A percentile compares a stretch with the other conserved stretches of the same genome.
phyloP scores from a whole-genome alignment of 768 basidiomycete genomes.

The Atractiella rhizophila region DNA sequence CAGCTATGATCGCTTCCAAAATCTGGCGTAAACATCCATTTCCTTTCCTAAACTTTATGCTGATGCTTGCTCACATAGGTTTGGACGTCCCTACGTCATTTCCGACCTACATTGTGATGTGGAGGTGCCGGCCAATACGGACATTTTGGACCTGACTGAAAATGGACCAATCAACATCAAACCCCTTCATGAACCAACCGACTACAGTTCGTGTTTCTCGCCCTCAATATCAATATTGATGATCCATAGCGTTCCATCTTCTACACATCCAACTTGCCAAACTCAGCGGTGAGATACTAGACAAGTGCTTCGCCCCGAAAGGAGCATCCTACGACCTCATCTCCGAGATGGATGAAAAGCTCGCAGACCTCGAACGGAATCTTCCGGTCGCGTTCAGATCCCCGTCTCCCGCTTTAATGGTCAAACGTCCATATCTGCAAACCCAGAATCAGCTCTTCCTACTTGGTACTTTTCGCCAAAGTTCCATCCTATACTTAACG shows the following conservation, averaged over 20 bases:
- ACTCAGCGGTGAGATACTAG: slow-evolving; percentile 2
- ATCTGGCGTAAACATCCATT: too few species aligned
- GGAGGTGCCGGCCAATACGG: slow-evolving; percentile 6
- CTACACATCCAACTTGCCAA: background rate
- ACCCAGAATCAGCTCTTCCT: too few species aligned
- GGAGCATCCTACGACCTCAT: slow-evolving; percentile 3
- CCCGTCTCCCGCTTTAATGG: slow-evolving; percentile 1
- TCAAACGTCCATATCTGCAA: too few species aligned
- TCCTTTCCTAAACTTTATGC: too few species aligned
- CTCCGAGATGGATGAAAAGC: slow-evolving; percentile 1
- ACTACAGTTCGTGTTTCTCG: background rate
- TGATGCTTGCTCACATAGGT: too few species aligned
- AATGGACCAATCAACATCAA: slow-evolving; percentile 4
- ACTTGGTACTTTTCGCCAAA: too few species aligned
- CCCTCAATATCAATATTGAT: background rate
- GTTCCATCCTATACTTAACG: background rate
- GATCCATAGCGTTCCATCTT: background rate
- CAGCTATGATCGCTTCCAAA: background rate
- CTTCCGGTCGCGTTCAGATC: slow-evolving; percentile 1
- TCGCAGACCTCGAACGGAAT: slow-evolving; percentile 1
- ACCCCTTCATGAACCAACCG: slow-evolving; percentile 1
- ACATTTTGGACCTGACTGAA: slow-evolving; percentile 2
- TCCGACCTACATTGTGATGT: slow-evolving; percentile 5
- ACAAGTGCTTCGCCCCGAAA: slow-evolving; percentile 3
- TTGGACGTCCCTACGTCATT: slow-evolving; percentile 6